phyloP scores from a whole-genome alignment of 2,329 filamentous ascomycete genomes.

The Aspergillus sp. region DNA sequence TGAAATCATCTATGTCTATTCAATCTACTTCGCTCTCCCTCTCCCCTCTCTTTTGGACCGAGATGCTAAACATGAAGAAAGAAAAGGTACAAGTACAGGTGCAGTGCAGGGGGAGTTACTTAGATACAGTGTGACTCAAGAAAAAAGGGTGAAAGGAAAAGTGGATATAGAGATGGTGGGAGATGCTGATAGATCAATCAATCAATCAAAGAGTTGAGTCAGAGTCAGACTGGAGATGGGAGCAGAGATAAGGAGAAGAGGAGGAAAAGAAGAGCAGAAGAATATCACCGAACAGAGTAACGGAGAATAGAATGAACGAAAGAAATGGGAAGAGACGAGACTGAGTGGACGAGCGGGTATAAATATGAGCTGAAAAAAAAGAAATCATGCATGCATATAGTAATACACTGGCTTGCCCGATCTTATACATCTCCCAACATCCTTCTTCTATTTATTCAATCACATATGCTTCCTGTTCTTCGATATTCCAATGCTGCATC shows the following conservation, averaged over 20 bases:
- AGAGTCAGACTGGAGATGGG: not conserved
- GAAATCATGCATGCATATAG: slow-evolving; percentile 1
- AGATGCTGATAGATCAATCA: not conserved
- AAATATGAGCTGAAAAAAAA: slow-evolving; percentile 1
- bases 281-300: not conserved
- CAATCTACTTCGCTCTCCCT: not conserved
- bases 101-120: not conserved
- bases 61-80: not conserved
- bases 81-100: not conserved
- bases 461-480: not conserved
- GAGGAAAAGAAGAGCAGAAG: not conserved
- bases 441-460: not conserved
- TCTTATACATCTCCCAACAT: not conserved
- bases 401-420: slow-evolving; percentile 2
- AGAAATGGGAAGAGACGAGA: not conserved
- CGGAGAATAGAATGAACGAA: not conserved
- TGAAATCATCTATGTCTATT: slow-evolving; percentile 1
- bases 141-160: not conserved
- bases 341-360: not conserved
- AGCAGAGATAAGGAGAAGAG: not conserved
- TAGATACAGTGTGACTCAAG: not conserved
- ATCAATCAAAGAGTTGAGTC: not conserved
- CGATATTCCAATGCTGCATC: not conserved
- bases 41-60: not conserved
- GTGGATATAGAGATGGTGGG: not conserved